phyloP scores from a whole-genome alignment of 352 stramenopile genomes.

The Phytophthora colocasiae region DNA sequence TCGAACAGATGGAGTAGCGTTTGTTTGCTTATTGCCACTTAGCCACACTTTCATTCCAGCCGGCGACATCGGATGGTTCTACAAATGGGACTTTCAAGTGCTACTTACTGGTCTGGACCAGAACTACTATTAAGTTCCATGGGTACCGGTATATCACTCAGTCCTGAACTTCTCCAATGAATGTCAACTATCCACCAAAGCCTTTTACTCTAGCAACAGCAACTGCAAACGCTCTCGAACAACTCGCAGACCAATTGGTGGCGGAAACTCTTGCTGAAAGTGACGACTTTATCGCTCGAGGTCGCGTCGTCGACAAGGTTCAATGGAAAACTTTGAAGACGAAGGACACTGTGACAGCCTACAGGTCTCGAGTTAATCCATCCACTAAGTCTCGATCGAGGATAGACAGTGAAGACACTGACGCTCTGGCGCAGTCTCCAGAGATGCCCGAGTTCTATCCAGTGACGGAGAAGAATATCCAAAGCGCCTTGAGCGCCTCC shows the following conservation, averaged over 20 bases:
- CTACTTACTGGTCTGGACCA: not conserved
- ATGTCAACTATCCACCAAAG: not conserved
- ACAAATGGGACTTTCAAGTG: not conserved
- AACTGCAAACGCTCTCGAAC: not conserved
- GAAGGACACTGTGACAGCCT: constrained; percentile 51
- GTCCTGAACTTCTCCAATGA: not conserved
- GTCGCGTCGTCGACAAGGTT: constrained; percentile 33
- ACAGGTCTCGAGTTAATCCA: constrained; percentile 33
- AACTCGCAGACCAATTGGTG: not conserved
- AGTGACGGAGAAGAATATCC: constrained; percentile 14
- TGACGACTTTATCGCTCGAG: constrained; percentile 50
- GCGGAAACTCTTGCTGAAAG: constrained; percentile 8
- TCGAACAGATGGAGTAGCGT: constrained; percentile 4
- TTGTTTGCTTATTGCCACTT: not conserved
- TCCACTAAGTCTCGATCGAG: constrained; percentile 2
- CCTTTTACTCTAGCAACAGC: not conserved
- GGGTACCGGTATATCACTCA: not conserved
- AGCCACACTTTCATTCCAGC: constrained; percentile 10
- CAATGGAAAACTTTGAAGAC: constrained; percentile 57
- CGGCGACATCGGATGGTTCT: not conserved
- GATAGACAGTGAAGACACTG: constrained; percentile 22
- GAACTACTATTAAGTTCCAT: too few species aligned
- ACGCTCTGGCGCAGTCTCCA: constrained; percentile 27
- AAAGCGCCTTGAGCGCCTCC: constrained; percentile 15
- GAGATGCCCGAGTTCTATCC: constrained; percentile 34